A percentile compares a stretch with the other conserved stretches of the same genome.
Conservation (phyloP, 1,139 yeast species). For the Chernovozyma aurita region DNA sequence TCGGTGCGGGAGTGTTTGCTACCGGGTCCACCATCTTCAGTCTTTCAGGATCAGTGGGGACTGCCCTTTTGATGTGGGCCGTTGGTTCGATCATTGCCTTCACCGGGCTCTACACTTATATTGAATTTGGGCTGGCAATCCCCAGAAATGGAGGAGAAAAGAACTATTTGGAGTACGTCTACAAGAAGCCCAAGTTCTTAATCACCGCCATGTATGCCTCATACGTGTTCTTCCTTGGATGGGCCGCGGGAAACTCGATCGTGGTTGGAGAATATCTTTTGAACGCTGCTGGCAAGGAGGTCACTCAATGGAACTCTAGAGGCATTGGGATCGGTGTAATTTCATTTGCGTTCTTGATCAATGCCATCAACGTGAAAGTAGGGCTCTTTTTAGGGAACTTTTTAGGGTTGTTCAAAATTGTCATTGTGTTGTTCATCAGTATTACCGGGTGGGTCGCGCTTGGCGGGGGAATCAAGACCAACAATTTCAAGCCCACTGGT, state of each 20-base stretch:
- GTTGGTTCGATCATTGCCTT: conserved; percentile 72
- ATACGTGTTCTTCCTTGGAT: conserved; percentile 71
- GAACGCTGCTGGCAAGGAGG: conserved; percentile 66
- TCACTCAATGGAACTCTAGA: conserved; percentile 71
- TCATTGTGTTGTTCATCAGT: conserved; percentile 61
- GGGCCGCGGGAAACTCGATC: conserved; percentile 76
- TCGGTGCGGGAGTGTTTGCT: conserved; percentile 86
- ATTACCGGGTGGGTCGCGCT: conserved; percentile 81
- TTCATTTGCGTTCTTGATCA: conserved; percentile 65
- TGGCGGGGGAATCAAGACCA: conserved; percentile 59
- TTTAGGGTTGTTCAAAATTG: conserved; percentile 69
- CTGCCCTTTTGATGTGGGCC: conserved; percentile 70
- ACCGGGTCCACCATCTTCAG: conserved; percentile 74
- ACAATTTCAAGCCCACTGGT: conserved; percentile 46
- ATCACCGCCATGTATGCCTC: conserved; percentile 73
- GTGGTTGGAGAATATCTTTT: conserved; percentile 49
- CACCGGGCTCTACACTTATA: conserved; percentile 69
- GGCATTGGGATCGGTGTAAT: conserved; percentile 73
- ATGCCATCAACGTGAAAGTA: conserved; percentile 55
- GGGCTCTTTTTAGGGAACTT: conserved; percentile 68
- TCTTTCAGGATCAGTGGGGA: conserved; percentile 72
- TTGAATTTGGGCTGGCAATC: conserved; percentile 82
- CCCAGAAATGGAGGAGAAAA: conserved; percentile 90
- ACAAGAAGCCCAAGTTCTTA: conserved; percentile 62
- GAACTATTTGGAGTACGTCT: conserved; percentile 73